Base-by-base conservation (phyloP, 257 asterid genomes). In the Penstemon barbatus region DNA sequence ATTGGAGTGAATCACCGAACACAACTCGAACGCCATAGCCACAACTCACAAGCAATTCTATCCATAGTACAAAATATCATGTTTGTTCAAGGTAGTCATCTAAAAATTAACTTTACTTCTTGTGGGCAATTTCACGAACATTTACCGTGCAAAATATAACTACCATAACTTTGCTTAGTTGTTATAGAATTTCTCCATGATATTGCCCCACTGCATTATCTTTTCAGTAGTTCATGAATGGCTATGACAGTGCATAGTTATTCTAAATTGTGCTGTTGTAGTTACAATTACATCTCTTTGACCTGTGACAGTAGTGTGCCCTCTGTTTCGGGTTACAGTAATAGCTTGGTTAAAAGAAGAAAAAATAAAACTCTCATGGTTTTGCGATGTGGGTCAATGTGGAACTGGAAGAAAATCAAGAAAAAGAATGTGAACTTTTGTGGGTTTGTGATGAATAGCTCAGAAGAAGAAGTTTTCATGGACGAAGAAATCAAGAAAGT, bases 191-290 rank as follows among this genome's bases (percentile, higher is more conserved):
- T 65, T 53, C 68, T 62, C 43, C 57, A 58, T 5, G 36, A 51
- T 8, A 3, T 44, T n/a, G 44, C 63, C 58, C 39, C 48, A n/a
- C 10, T 43, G 36, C 37, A 54, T 33, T 59, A 11, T 57, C 19
- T 53, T 65, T 60, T 61, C 40, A 8, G 13, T 19, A 55, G 54
- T 78, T 70, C 61, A 45, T 70, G 77, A 63, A 88, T 88, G 97
- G 86, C 75, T 68, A 86, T 79, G 63, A 79, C 82, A 80, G 39
- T 80, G 43, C 78, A 82, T 9, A 73, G 67, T 70, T 84, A 88
- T 53, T 81, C 91, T 42, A 72, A 77, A 67, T 51, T 80, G 63
- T 85, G 77, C 66, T 78, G 82, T 77, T 76, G 81, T 67, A 77
- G 61, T 68, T 79, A 79, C 61, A 71, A 64, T 69, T 74, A 68